Conservation (phyloP, 2,329 filamentous ascomycete genomes). For the Juglanconis juglandina region DNA sequence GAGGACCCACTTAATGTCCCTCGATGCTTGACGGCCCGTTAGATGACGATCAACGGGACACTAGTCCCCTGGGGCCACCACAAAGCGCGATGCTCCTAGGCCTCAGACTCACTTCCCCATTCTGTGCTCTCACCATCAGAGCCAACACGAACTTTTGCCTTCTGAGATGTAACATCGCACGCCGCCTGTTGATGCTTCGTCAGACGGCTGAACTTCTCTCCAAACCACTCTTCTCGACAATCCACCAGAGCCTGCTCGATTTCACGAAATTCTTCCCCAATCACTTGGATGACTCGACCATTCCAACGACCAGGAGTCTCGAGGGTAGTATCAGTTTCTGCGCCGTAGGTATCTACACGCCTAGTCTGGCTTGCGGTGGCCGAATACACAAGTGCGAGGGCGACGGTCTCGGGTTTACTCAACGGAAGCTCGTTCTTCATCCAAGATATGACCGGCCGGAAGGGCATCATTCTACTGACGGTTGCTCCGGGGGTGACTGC, state of each 20-base stretch:
- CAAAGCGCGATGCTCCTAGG: too few relatives aligned
- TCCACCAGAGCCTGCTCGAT: neutral
- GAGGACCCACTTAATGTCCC: too few relatives aligned
- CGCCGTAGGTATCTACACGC: neutral
- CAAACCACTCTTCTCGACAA: neutral
- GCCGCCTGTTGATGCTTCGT: neutral
- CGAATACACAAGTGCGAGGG: neutral
- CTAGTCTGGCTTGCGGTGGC: neutral
- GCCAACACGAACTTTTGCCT: neutral
- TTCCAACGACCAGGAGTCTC: neutral
- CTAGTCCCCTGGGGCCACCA: too few relatives aligned
- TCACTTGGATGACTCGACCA: conserved; percentile 4
- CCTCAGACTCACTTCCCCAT: neutral
- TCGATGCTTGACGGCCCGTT: too few relatives aligned
- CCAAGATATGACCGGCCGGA: conserved; percentile 2
- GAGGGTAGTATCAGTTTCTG: neutral
- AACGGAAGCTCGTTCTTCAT: conserved; percentile 2
- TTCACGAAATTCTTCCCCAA: conserved; percentile 1
- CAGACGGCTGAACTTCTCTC: neutral
- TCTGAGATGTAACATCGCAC: neutral
- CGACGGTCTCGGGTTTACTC: neutral
- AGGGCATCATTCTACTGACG: neutral
- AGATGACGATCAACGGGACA: too few relatives aligned
- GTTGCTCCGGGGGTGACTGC: neutral
- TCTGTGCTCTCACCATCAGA: neutral